Evolutionary conservation across 257 asterid species (phyloP).

Genomic region (Capsicum baccatum): DNA sequence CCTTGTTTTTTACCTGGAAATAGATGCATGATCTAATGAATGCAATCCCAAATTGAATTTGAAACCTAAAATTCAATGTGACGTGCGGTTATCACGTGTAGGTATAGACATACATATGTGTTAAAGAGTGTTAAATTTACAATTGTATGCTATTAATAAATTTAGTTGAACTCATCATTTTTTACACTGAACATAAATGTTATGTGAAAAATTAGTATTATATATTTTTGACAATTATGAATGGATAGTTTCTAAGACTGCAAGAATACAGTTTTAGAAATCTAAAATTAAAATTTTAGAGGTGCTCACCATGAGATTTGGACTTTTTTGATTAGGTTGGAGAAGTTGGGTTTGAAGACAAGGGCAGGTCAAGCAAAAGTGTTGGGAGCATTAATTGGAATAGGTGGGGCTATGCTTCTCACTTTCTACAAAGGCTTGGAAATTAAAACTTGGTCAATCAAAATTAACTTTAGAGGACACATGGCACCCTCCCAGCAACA

Average conservation of each 20-base stretch:
- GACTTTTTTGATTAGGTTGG: slow-evolving; percentile 50
- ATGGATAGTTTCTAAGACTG: background rate
- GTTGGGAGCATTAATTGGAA: slow-evolving; percentile 59
- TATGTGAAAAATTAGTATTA: background rate
- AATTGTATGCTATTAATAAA: no score
- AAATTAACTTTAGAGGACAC: slow-evolving; percentile 37
- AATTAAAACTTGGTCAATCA: slow-evolving; percentile 51
- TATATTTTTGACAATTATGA: background rate
- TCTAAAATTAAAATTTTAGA: background rate
- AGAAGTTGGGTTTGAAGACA: slow-evolving; percentile 50
- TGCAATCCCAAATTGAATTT: background rate
- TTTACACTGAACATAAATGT: background rate
- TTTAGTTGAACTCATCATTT: background rate
- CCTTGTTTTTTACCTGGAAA: background rate
- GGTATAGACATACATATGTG: background rate
- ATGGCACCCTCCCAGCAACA: slow-evolving; percentile 42
- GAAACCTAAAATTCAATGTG: background rate
- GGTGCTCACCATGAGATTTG: background rate
- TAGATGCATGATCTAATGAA: background rate
- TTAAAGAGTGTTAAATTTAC: background rate
- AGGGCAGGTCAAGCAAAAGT: slow-evolving; percentile 67
- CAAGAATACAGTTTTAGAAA: background rate
- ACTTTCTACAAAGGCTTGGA: slow-evolving; percentile 63
- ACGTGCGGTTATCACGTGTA: background rate
- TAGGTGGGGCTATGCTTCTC: slow-evolving; percentile 79